Evolutionary conservation across 148 eudicot species (phyloP).

Genomic region (Rhododendron williamsianum): DNA sequence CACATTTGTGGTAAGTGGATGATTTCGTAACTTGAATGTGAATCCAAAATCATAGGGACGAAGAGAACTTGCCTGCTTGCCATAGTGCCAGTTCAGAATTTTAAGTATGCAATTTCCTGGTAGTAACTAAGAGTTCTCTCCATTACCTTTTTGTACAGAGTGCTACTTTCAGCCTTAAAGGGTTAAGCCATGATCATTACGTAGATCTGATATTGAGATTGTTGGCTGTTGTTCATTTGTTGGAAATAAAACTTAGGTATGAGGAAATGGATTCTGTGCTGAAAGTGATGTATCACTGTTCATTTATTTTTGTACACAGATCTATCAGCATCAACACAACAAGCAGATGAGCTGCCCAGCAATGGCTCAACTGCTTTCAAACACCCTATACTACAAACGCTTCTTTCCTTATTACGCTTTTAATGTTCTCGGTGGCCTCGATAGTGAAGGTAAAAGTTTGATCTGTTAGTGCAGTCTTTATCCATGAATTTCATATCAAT

Average conservation of each 20-base stretch:
- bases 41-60: neutral
- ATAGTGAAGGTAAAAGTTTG: slow-evolving; percentile 56
- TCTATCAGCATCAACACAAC: slow-evolving; percentile 93
- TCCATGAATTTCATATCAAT: neutral
- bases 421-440: slow-evolving; percentile 92
- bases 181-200: neutral
- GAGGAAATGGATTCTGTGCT: neutral
- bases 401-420: slow-evolving; percentile 95
- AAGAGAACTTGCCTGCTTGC: neutral
- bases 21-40: neutral
- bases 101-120: neutral
- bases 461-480: neutral
- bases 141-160: neutral
- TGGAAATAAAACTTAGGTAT: neutral
- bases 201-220: neutral
- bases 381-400: slow-evolving; percentile 95
- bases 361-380: slow-evolving; percentile 94
- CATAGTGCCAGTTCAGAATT: neutral
- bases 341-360: slow-evolving; percentile 99
- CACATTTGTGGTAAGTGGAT: neutral
- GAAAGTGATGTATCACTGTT: neutral
- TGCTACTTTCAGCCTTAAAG: neutral
- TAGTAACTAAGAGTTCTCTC: neutral
- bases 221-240: neutral
- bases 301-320: slow-evolving; percentile 30